These are phyloP conservation scores for Solanum pinnatisectum DNA, from an alignment of 257 asterid genomes.

Conservation along the genomic window DNA sequence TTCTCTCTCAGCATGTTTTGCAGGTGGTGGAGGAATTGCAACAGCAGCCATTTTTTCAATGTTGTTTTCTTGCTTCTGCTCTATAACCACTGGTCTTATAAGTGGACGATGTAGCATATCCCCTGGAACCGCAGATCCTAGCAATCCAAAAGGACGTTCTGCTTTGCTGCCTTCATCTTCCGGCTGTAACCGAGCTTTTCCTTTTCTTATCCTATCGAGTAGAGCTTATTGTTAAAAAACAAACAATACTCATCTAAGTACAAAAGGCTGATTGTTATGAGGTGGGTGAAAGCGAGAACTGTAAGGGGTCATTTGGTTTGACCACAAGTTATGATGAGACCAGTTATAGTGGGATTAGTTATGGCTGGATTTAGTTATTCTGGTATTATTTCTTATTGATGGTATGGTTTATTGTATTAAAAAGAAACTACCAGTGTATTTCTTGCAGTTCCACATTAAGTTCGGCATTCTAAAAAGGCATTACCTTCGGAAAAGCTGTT, in stretches of 20 bases:
- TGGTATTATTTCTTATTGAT: neutral
- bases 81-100: slow-evolving; percentile 50
- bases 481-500: slow-evolving; percentile 77
- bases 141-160: slow-evolving; percentile 41
- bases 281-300: neutral
- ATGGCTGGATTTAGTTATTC: neutral
- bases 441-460: neutral
- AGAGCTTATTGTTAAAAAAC: neutral
- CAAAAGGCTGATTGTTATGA: neutral
- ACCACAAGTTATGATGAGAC: neutral
- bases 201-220: slow-evolving; percentile 67
- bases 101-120: slow-evolving; percentile 69
- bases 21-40: slow-evolving; percentile 87
- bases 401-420: neutral
- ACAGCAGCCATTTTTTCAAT: slow-evolving; percentile 33
- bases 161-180: slow-evolving; percentile 43
- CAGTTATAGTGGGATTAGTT: neutral
- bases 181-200: slow-evolving; percentile 75
- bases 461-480: neutral
- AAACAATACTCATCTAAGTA: neutral
- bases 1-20: slow-evolving; percentile 83
- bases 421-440: neutral
- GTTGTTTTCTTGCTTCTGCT: slow-evolving; percentile 34
- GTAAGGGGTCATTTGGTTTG: neutral
- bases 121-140: slow-evolving; percentile 47